Conservation (phyloP, 75 land plant genomes). For the Selaginella tamariscina region DNA sequence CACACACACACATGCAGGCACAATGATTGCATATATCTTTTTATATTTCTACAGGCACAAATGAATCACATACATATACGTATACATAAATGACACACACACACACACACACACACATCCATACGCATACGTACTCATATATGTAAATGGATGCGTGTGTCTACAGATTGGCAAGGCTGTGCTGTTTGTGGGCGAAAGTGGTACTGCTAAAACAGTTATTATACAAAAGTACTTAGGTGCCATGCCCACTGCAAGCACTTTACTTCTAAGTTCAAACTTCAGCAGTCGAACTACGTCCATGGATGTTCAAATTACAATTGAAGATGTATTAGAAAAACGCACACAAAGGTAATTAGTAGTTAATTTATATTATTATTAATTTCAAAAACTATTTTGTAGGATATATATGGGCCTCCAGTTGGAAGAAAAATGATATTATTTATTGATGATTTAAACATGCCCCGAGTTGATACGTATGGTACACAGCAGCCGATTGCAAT, state of each 20-base stretch:
- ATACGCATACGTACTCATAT: too few species aligned
- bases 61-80: too few species aligned
- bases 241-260: slow-evolving; percentile 14
- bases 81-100: too few species aligned
- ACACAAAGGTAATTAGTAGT: slow-evolving; percentile 22
- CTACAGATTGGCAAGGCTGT: slow-evolving; percentile 25
- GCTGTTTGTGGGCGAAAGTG: slow-evolving; percentile 34
- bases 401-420: slow-evolving; percentile 25
- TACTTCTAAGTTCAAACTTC: slow-evolving; percentile 19
- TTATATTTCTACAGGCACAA: too few species aligned
- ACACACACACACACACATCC: too few species aligned
- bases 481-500: slow-evolving; percentile 37
- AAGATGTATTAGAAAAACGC: slow-evolving; percentile 25
- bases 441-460: slow-evolving; percentile 35
- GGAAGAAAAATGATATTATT: slow-evolving; percentile 29
- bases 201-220: slow-evolving; percentile 29
- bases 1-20: too few species aligned
- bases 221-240: slow-evolving; percentile 27
- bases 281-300: slow-evolving; percentile 29
- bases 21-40: too few species aligned
- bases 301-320: slow-evolving; percentile 31
- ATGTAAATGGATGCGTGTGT: neutral
- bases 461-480: slow-evolving; percentile 30
- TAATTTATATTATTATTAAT: too few species aligned
- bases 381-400: too few species aligned